A percentile compares a stretch with the other conserved stretches of the same genome.
Evolutionary conservation across 176 grass and related monocot species (phyloP).

Genomic region (Rhynchospora tenuis): DNA sequence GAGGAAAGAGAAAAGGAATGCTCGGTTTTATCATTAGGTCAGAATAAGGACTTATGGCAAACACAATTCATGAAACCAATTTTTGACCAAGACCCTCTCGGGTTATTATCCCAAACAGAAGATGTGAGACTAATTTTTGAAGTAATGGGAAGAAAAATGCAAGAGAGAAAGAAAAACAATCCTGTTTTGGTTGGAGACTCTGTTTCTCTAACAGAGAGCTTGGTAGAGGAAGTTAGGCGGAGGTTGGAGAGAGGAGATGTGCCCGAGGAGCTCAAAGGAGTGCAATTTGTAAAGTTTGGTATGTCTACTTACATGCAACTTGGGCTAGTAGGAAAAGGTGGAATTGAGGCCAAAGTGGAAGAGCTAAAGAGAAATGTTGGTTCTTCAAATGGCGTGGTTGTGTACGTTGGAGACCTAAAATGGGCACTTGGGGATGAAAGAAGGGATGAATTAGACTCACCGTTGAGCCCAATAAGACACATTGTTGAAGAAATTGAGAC

Average conservation of each 20-base stretch:
- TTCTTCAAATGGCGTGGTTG: conserved; percentile 46
- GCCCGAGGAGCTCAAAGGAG: conserved; percentile 50
- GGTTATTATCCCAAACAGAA: conserved; percentile 19
- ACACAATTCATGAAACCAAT: conserved; percentile 35
- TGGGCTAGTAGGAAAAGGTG: conserved; percentile 53
- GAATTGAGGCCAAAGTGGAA: conserved; percentile 46
- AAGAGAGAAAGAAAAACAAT: conserved; percentile 38
- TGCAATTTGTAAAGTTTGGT: conserved; percentile 59
- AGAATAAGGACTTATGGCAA: conserved; percentile 48
- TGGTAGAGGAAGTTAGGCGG: conserved; percentile 48
- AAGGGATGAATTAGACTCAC: conserved; percentile 6
- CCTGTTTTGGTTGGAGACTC: conserved; percentile 71
- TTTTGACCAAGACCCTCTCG: conserved; percentile 8
- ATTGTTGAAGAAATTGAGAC: conserved; percentile 63
- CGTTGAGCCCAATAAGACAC: conserved; percentile 52
- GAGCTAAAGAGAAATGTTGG: conserved; percentile 59
- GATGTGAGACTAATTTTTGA: conserved; percentile 54
- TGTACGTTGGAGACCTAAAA: conserved; percentile 69
- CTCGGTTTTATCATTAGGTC: background rate
- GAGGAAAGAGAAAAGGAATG: conserved; percentile 36
- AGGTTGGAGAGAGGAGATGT: conserved; percentile 67
- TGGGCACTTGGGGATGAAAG: conserved; percentile 61
- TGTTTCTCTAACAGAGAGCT: conserved; percentile 42
- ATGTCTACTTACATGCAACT: conserved; percentile 70
- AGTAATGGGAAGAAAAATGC: conserved; percentile 47